phyloP scores from a whole-genome alignment of 257 asterid species.

The Leonotis leonurus region DNA sequence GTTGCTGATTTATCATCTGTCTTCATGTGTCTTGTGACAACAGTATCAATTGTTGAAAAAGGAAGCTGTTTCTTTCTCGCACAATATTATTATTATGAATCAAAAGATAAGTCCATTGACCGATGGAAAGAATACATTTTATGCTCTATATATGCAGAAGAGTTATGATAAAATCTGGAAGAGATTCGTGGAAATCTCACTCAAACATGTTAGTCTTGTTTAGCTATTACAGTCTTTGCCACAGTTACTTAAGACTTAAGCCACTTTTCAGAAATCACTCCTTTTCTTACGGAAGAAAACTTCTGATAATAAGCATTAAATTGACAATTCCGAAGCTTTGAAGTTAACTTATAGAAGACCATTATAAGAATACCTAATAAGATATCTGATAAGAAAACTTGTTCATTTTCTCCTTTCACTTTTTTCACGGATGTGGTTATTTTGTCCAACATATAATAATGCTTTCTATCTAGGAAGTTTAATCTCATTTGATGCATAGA shows the following conservation, averaged over 20 bases:
- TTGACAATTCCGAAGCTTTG: not conserved
- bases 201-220: not conserved
- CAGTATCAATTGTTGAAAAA: too few relatives aligned
- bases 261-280: not conserved
- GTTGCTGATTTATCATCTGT: not conserved
- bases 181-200: not conserved
- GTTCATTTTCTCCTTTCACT: not conserved
- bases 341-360: not conserved
- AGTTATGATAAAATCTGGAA: too few relatives aligned
- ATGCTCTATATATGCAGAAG: too few relatives aligned
- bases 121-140: too few relatives aligned
- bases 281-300: not conserved
- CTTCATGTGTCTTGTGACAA: too few relatives aligned
- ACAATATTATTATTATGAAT: too few relatives aligned
- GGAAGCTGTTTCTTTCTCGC: too few relatives aligned
- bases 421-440: not conserved
- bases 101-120: too few relatives aligned
- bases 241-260: constrained; percentile 1
- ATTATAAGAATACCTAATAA: not conserved
- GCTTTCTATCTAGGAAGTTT: not conserved
- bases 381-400: constrained; percentile 2
- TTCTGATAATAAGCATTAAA: not conserved
- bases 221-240: not conserved
- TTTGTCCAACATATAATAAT: too few relatives aligned
- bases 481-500: not conserved